Base-by-base conservation (phyloP, 2,329 filamentous ascomycete genomes). In the Aspergillus phoenicis region DNA sequence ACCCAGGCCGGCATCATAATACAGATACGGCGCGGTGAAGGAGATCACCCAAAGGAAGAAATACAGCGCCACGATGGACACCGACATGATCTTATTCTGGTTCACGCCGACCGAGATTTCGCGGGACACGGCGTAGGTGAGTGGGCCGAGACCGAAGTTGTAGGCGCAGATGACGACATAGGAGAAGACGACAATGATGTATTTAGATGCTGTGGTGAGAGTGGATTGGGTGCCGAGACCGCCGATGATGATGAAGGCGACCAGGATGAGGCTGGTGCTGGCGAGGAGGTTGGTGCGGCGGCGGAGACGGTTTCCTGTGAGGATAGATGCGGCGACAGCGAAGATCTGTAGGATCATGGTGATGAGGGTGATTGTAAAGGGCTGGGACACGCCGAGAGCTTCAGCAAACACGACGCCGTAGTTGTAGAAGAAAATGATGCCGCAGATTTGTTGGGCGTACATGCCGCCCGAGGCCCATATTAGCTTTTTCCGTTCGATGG, bases 71-170 rank as follows among this genome's bases (percentile, higher is more conserved):
- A 71, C 78, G 0, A 83, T 77, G 0, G 80, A 73, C 4, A 75
- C 72, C 8, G 77, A 71, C n/a, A 73, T 77, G 63, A 81, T 81
- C 66, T 81, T 81, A 67, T 81, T 81, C 52, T 78, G 72, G 68
- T 83, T 83, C 13, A 75, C 76, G 4, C 81, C 81, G 24, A 82
- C 79, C 0, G 81, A 77, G 76, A 81, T 80, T 62, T 83, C 81
- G 3, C 75, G 77, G 28, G 78, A 78, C 41, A 81, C 76, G 0
- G 78, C 77, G 70, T 73, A 82, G 2, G 70, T 73, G 0, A 80
- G 69, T 0, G 80, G 77, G 1, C 79, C 80, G 69, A 74, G 75
- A 13, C 75, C 75, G 65, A 82, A 82, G 66, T 82, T 82, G 67
- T 81, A 82, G 10, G 74, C 75, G 20, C 74, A 76, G 60, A 82